phyloP scores from a whole-genome alignment of 371 early-diverging fungal genomes.

The Circinella umbellata region DNA sequence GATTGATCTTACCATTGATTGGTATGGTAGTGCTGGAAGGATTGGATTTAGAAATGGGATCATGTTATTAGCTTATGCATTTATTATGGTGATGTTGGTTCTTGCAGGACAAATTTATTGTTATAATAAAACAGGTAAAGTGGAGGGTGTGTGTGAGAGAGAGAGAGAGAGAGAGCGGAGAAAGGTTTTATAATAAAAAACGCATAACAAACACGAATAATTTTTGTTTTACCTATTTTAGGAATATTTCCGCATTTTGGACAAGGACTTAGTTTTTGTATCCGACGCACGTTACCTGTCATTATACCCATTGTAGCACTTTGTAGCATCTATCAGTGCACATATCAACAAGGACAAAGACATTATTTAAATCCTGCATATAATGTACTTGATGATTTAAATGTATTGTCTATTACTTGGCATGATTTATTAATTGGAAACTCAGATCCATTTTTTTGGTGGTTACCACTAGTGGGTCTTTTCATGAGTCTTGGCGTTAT shows the following conservation, averaged over 20 bases:
- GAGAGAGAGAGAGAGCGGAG: too few species aligned
- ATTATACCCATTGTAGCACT: constrained; percentile 35
- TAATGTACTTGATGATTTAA: constrained; percentile 18
- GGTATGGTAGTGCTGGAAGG: constrained; percentile 77
- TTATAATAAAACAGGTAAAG: constrained; percentile 60
- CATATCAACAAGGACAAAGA: constrained; percentile 20
- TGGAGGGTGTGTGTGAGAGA: background rate
- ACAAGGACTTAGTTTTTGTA: constrained; percentile 46
- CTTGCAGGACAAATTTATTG: constrained; percentile 64
- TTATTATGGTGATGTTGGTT: constrained; percentile 66
- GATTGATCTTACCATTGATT: constrained; percentile 65
- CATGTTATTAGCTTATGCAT: constrained; percentile 70
- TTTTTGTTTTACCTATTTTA: constrained; percentile 2
- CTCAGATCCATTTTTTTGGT: constrained; percentile 69
- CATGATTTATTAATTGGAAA: constrained; percentile 58
- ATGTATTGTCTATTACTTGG: constrained; percentile 31
- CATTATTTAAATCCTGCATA: constrained; percentile 21
- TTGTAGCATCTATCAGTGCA: constrained; percentile 37
- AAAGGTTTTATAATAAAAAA: background rate
- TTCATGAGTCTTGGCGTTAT: constrained; percentile 57
- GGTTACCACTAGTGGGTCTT: constrained; percentile 60
- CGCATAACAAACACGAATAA: background rate
- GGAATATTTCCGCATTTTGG: constrained; percentile 56
- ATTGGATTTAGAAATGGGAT: constrained; percentile 76
- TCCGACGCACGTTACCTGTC: constrained; percentile 40